Evolutionary conservation across 441 rosid species (phyloP), one percentile per base, ranked within the genome.

Genomic region (Biscutella laevigata): DNA sequence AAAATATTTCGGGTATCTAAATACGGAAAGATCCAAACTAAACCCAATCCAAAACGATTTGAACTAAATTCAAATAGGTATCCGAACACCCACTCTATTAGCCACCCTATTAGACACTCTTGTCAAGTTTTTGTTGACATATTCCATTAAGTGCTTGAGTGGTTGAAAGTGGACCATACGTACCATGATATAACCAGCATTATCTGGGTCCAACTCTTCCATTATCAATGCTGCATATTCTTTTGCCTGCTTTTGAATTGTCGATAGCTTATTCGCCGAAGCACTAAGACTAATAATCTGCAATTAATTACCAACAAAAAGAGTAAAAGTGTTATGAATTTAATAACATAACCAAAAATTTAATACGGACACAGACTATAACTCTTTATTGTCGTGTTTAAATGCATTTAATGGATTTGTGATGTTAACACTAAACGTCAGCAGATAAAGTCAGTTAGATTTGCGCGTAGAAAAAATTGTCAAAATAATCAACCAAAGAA

Each of bases 201-300:
- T 75, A 9, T 86, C 92, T 4, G 86, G 97, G 78, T 90, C 97
- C 49, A 90, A 41, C 61, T 90, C 98, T 75, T 90, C 98, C 95
- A 90, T 87, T 57, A 87, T 87, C 26, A 83, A 55, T 0, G 96
- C 92, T 7, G 98, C 88, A 64, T 87, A 90, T 53, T 87, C 94
- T 43, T 77, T 45, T 0, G 98, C 83, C 53, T 90, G 96, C 64
- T 87, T 78, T 71, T 84, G 87, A 58, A 90, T 74, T 59, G 50
- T 87, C 21, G 85, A 75, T 4, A 90, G 81, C 76, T 81, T 84
- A 79, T 90, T 90, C 10, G 98, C 92, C 10, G 98, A 90, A 46
- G 98, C 98, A 74, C 98, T 90, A 2, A 84, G 73, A 33, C 64
- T 67, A 30, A 90, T 90, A 65, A 90, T 81, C 98, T 90, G 53